Evolutionary conservation across 805 yeast species (phyloP).

Genomic region (Scheffersomyces ergatensis): DNA sequence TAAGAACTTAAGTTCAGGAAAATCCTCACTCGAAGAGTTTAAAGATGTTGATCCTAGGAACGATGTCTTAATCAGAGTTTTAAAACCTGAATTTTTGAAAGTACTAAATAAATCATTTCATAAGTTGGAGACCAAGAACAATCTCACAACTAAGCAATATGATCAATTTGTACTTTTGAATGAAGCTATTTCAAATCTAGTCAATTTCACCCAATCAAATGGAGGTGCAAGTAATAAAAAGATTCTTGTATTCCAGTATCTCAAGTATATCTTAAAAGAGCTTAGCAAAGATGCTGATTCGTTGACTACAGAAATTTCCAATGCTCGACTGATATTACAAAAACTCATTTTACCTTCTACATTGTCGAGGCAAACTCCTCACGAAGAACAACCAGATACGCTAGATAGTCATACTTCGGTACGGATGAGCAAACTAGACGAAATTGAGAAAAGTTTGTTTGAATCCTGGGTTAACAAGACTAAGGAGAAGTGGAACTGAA

Average conservation of each 20-base stretch:
- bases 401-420: not conserved
- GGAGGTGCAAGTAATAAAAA: conserved; percentile 19
- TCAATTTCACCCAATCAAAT: conserved; percentile 18
- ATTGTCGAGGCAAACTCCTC: conserved; percentile 4
- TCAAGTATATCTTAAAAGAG: conserved; percentile 39
- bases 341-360: conserved; percentile 34
- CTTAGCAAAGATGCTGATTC: conserved; percentile 17
- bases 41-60: conserved; percentile 7
- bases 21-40: not conserved
- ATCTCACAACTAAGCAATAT: conserved; percentile 30
- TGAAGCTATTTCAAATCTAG: conserved; percentile 24
- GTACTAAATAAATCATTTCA: conserved; percentile 41
- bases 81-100: conserved; percentile 27
- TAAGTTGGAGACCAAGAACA: conserved; percentile 31
- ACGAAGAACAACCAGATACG: conserved; percentile 2
- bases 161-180: conserved; percentile 38
- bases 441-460: conserved; percentile 38
- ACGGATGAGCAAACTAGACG: conserved; percentile 24
- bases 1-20: not conserved
- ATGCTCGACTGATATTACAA: conserved; percentile 19
- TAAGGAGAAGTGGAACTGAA: not conserved
- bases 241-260: conserved; percentile 34
- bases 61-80: conserved; percentile 11
- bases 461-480: conserved; percentile 41
- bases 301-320: too few species aligned